phyloP scores from a whole-genome alignment of 2,329 filamentous ascomycete species.

The Rosellinia necatrix region DNA sequence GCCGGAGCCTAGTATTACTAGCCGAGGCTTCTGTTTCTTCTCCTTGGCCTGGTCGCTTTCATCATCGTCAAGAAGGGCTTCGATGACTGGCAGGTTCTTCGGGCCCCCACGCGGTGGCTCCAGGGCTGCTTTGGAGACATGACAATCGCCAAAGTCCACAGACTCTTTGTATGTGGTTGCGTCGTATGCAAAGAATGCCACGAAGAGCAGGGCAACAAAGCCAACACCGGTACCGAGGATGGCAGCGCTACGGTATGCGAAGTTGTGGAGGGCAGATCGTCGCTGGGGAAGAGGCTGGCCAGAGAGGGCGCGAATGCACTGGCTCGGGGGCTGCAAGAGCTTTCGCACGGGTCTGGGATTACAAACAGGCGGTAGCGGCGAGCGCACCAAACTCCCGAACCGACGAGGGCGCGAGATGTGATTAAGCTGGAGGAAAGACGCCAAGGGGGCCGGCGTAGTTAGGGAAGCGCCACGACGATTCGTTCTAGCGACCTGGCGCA shows the following conservation, averaged over 20 bases:
- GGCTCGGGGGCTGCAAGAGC: constrained; percentile 31
- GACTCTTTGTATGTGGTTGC: constrained; percentile 85
- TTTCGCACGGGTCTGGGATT: constrained; percentile 15
- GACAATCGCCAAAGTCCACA: constrained; percentile 69
- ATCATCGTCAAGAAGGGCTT: constrained; percentile 86
- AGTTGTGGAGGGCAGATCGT: constrained; percentile 56
- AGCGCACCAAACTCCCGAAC: constrained; percentile 29
- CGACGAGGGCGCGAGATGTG: constrained; percentile 21
- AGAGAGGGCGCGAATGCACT: constrained; percentile 50
- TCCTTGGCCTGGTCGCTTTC: constrained; percentile 71
- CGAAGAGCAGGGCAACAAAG: constrained; percentile 69
- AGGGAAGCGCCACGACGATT: constrained; percentile 22
- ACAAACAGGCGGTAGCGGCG: constrained; percentile 4
- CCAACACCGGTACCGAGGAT: constrained; percentile 76
- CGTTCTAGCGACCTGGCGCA: constrained; percentile 29
- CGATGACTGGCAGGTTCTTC: constrained; percentile 92
- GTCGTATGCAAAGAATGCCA: constrained; percentile 93
- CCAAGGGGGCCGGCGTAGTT: constrained; percentile 14
- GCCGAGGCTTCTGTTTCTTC: constrained; percentile 84
- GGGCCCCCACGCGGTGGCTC: constrained; percentile 82
- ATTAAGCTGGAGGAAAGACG: constrained; percentile 9
- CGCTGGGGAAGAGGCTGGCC: constrained; percentile 57
- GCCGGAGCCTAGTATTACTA: constrained; percentile 91
- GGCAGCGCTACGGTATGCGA: constrained; percentile 71
- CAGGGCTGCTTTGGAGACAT: constrained; percentile 83